Evolutionary conservation across 2,329 filamentous ascomycete genomes (phyloP), one percentile per base, ranked within the genome.

Genomic region (Colletotrichum cuscutae): DNA sequence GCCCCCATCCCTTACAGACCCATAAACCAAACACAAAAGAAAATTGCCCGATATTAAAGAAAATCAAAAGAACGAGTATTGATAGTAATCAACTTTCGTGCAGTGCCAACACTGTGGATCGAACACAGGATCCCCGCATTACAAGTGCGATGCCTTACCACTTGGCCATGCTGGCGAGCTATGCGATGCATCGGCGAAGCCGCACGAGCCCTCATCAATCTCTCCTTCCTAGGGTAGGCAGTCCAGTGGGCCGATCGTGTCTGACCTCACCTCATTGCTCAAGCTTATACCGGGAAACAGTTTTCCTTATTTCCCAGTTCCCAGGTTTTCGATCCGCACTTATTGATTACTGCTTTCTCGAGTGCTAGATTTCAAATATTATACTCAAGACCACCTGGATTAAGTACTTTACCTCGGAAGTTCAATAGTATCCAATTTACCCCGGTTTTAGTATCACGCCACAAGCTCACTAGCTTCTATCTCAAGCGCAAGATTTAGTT

Each of bases 91-190:
- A 22, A 3, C 26, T 22, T 6, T 19, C 5, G 0, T n/a, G 22
- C 5, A 30, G 1, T 77, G 79, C 79, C 76, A 79, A 77, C 78
- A 77, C 75, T 77, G 76, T 76, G 78, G 79, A 75, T 80, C 77
- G 79, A 81, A 81, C 79, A 75, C 76, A 77, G 76, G 78, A 80
- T 79, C 78, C 79, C 78, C 77, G 78, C 77, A 80, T 81, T 80
- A 80, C 79, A 76, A 80, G 78, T 79, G 77, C 78, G 78, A 79
- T 79, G 78, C 78, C 78, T 80, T 81, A 80, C 79, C 78, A 77
- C 77, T 80, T 78, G 78, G 78, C 77, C 77, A 80, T 76, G 74
- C 75, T 77, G 76, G 78, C 78, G 30, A 19, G 46, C 5, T 54
- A 15, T 64, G n/a, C 46, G 22, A n/a, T 64, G 30, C 49, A 37